Evolutionary conservation across 352 stramenopile species (phyloP).

Genomic region (Phytophthora megakarya): DNA sequence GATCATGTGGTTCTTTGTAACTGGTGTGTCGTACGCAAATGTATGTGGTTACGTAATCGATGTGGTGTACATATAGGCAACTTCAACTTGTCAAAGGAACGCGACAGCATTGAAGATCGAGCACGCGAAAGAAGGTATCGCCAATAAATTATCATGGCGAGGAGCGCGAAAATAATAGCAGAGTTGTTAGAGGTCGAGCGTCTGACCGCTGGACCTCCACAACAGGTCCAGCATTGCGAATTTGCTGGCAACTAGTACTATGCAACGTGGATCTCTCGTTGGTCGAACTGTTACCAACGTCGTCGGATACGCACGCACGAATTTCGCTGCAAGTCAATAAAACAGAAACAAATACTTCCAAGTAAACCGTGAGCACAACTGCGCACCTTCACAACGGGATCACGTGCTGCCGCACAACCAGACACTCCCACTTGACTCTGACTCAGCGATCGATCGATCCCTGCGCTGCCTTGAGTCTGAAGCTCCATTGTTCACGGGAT

Average conservation of each 20-base stretch:
- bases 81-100: constrained; percentile 3
- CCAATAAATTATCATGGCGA: too few species aligned
- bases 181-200: not conserved
- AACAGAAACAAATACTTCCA: too few species aligned
- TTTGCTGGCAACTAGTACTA: not conserved
- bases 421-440: not conserved
- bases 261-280: not conserved
- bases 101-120: not conserved
- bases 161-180: not conserved
- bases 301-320: too few species aligned
- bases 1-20: constrained; percentile 8
- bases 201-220: not conserved
- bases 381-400: too few species aligned
- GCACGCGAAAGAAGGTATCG: constrained; percentile 5
- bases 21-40: constrained; percentile 2
- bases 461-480: not conserved
- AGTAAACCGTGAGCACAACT: too few species aligned
- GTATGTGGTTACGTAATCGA: not conserved
- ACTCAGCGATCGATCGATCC: not conserved
- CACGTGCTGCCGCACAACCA: too few species aligned
- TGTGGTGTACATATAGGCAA: not conserved
- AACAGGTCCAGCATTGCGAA: too few species aligned
- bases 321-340: too few species aligned
- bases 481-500: not conserved
- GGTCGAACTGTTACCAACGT: not conserved